Conservation (phyloP, 2,329 filamentous ascomycete species). For the Trichoderma harzianum region DNA sequence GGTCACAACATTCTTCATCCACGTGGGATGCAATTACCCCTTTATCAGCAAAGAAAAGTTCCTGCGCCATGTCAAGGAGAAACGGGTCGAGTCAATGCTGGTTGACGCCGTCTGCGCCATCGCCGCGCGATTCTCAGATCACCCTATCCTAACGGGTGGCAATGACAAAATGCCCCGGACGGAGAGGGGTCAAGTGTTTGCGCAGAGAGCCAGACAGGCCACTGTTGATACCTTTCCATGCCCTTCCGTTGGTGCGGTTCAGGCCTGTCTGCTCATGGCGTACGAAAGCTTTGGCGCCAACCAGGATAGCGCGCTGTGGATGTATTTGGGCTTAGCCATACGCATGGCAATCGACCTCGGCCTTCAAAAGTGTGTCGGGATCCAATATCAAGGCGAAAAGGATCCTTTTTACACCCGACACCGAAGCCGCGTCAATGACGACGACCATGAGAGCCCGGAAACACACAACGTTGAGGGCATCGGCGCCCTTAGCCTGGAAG, state of each 20-base stretch:
- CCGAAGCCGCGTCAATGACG: conserved; percentile 37
- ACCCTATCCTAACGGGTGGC: conserved; percentile 45
- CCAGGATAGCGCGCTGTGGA: conserved; percentile 87
- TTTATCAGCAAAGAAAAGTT: conserved; percentile 74
- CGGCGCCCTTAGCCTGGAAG: conserved; percentile 43
- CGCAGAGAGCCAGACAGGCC: conserved; percentile 76
- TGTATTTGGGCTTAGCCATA: conserved; percentile 86
- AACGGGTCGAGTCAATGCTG: conserved; percentile 76
- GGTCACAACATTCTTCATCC: conserved; percentile 75
- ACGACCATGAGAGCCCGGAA: conserved; percentile 37
- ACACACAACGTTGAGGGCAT: conserved; percentile 39
- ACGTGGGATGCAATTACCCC: conserved; percentile 81
- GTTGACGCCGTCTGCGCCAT: conserved; percentile 84
- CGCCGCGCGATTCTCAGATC: conserved; percentile 74
- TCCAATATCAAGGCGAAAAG: conserved; percentile 57
- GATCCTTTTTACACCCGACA: conserved; percentile 48
- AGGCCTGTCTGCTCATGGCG: conserved; percentile 77
- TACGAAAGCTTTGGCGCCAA: conserved; percentile 88
- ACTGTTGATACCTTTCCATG: conserved; percentile 80
- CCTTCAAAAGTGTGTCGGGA: conserved; percentile 75
- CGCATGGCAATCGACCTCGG: conserved; percentile 78
- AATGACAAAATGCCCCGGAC: conserved; percentile 52
- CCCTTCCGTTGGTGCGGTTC: conserved; percentile 77
- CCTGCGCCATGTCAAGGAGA: conserved; percentile 72
- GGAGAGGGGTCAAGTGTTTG: conserved; percentile 74